A percentile compares a stretch with the other conserved stretches of the same genome.
Evolutionary conservation across 192 early-diverging fungal genomes (phyloP).

Genomic region (Backusella tuberculispora): DNA sequence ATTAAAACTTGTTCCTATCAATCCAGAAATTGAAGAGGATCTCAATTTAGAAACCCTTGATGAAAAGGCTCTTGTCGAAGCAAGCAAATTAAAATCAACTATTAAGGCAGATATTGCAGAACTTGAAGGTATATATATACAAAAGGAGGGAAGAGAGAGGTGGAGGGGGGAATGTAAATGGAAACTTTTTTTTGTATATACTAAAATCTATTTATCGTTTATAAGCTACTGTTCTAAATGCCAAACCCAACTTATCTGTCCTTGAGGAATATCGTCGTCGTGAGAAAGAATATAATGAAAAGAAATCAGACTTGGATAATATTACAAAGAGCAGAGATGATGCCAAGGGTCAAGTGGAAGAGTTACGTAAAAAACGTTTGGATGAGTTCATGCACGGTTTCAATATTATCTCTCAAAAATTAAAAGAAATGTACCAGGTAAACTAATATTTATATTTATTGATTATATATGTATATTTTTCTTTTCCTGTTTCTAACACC

Average conservation of each 20-base stretch:
- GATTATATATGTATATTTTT: too few relatives aligned
- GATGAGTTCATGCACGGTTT: slow-evolving; percentile 97
- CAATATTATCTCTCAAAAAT: slow-evolving; percentile 86
- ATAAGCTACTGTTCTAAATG: slow-evolving; percentile 43
- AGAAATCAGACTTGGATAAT: slow-evolving; percentile 75
- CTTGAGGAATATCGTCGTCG: slow-evolving; percentile 86
- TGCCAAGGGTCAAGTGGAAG: slow-evolving; percentile 75
- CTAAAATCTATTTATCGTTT: neutral
- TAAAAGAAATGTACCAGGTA: slow-evolving; percentile 99
- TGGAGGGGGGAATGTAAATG: too few relatives aligned
- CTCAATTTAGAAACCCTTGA: slow-evolving; percentile 58
- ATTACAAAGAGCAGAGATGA: slow-evolving; percentile 74
- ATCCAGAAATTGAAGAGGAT: slow-evolving; percentile 46
- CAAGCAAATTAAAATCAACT: slow-evolving; percentile 57
- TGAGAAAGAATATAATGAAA: slow-evolving; percentile 70
- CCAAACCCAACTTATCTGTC: slow-evolving; percentile 86
- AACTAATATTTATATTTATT: neutral
- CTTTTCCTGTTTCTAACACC: too few relatives aligned
- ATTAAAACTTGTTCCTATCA: slow-evolving; percentile 60
- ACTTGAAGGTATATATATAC: slow-evolving; percentile 62
- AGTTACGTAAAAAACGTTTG: slow-evolving; percentile 74
- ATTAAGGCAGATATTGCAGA: slow-evolving; percentile 73
- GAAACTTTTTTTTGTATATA: neutral
- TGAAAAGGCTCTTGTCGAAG: slow-evolving; percentile 63
- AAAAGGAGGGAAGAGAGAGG: neutral